Evolutionary conservation across 202 grass and related monocot species (phyloP).

Genomic region (Alloteropsis angusta): DNA sequence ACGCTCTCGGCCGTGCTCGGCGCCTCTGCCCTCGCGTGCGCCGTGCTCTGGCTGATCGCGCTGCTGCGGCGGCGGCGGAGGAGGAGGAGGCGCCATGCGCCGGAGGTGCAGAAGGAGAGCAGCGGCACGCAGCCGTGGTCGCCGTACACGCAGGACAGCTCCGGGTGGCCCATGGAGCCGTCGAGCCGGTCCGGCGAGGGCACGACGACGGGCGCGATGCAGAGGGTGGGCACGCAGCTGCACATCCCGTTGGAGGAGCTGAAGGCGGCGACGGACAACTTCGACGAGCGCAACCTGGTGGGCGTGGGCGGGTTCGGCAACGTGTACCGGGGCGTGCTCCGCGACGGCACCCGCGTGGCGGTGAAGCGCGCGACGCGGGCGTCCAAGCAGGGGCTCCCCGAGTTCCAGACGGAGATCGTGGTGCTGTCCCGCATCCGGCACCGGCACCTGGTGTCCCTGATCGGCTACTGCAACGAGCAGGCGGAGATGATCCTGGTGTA

Average conservation of each 20-base stretch:
- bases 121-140: slow-evolving; percentile 17
- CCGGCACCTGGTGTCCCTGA: slow-evolving; percentile 59
- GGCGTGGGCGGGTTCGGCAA: slow-evolving; percentile 76
- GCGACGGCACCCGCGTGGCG: slow-evolving; percentile 46
- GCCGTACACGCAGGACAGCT: slow-evolving; percentile 3
- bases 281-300: slow-evolving; percentile 54
- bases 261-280: slow-evolving; percentile 40
- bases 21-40: slow-evolving; percentile 12
- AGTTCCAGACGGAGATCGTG: slow-evolving; percentile 73
- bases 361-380: slow-evolving; percentile 51
- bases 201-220: slow-evolving; percentile 4
- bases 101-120: slow-evolving; percentile 23
- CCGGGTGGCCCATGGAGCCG: slow-evolving; percentile 18
- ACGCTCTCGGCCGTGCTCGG: slow-evolving; percentile 18
- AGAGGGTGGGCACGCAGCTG: slow-evolving; percentile 38
- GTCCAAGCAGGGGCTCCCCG: slow-evolving; percentile 51
- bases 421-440: slow-evolving; percentile 75
- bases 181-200: slow-evolving; percentile 29
- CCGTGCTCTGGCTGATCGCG: neutral
- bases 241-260: slow-evolving; percentile 48
- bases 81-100: neutral
- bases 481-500: slow-evolving; percentile 83
- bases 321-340: slow-evolving; percentile 55
- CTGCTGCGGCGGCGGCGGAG: no score
- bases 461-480: slow-evolving; percentile 66